Conservation (phyloP, 495 filamentous ascomycete species). For the Penicillium tannophilum region DNA sequence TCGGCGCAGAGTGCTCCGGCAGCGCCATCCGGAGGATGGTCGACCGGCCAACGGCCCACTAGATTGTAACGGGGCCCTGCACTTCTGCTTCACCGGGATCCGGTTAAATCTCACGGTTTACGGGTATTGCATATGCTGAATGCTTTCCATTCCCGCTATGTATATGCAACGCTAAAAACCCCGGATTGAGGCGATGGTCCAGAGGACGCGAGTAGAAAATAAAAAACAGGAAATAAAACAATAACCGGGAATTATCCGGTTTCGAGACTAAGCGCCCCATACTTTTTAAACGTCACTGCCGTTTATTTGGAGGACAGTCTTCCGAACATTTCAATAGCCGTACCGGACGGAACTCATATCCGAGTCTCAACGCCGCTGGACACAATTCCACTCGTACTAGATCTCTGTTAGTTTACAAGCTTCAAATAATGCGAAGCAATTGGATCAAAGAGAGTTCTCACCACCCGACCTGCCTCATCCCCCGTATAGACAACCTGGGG, state of each 20-base stretch:
- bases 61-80: slow-evolving; percentile 21
- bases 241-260: neutral
- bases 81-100: slow-evolving; percentile 28
- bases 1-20: slow-evolving; percentile 47
- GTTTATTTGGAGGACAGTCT: neutral
- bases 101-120: slow-evolving; percentile 31
- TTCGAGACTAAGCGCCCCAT: neutral
- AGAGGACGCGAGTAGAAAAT: slow-evolving; percentile 5
- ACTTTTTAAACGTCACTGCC: neutral
- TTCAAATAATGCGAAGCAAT: neutral
- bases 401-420: slow-evolving; percentile 18
- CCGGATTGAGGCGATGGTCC: slow-evolving; percentile 2
- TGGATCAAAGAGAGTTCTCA: slow-evolving; percentile 38
- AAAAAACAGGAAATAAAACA: neutral
- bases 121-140: slow-evolving; percentile 4
- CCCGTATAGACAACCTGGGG: slow-evolving; percentile 86
- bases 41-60: slow-evolving; percentile 37
- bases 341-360: slow-evolving; percentile 3
- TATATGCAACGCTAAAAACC: slow-evolving; percentile 13
- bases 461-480: slow-evolving; percentile 85
- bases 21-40: slow-evolving; percentile 29
- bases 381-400: slow-evolving; percentile 87
- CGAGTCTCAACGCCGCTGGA: slow-evolving; percentile 55
- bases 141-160: slow-evolving; percentile 11
- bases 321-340: slow-evolving; percentile 6